These are phyloP conservation scores for Podaxis sp. DNA, from an alignment of 768 basidiomycete species.

Conservation along the genomic window DNA sequence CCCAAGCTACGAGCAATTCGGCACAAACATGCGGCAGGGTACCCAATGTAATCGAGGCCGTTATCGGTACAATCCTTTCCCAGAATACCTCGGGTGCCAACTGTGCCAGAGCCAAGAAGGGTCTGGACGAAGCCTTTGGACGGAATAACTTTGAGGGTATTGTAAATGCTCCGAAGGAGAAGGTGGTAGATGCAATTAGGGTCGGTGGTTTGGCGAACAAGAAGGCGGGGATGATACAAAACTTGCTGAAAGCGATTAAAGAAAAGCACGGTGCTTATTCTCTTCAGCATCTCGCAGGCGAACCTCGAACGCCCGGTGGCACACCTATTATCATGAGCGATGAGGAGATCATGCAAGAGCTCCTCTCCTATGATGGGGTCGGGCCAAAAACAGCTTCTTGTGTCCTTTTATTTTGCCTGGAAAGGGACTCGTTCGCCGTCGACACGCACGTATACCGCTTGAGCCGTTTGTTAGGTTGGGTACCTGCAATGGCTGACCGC, in stretches of 20 bases:
- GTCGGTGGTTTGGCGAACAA: constrained; percentile 60
- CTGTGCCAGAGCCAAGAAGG: constrained; percentile 48
- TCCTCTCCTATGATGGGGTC: constrained; percentile 56
- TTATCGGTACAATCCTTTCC: constrained; percentile 59
- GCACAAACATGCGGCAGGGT: constrained; percentile 45
- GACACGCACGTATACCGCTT: constrained; percentile 64
- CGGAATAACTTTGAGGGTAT: constrained; percentile 50
- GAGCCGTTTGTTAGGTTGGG: constrained; percentile 51
- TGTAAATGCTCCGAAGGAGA: constrained; percentile 38
- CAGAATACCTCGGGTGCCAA: constrained; percentile 57
- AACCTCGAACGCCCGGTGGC: constrained; percentile 21
- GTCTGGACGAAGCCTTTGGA: constrained; percentile 49
- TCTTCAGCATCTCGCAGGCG: constrained; percentile 50
- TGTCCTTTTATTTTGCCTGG: constrained; percentile 60
- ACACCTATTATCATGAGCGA: constrained; percentile 23
- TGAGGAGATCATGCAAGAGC: constrained; percentile 54
- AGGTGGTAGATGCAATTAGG: constrained; percentile 50
- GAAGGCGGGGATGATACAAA: constrained; percentile 57
- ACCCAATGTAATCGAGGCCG: constrained; percentile 55
- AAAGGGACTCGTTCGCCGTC: constrained; percentile 61
- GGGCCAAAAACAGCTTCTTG: constrained; percentile 67
- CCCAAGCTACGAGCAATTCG: constrained; percentile 32
- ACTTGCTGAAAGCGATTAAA: constrained; percentile 41
- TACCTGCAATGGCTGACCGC: constrained; percentile 45
- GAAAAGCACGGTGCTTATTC: constrained; percentile 51